A percentile compares a stretch with the other conserved stretches of the same genome.
Conservation (phyloP, 1,284 basidiomycete genomes). For the Pseudozyma tsukubaensis region DNA sequence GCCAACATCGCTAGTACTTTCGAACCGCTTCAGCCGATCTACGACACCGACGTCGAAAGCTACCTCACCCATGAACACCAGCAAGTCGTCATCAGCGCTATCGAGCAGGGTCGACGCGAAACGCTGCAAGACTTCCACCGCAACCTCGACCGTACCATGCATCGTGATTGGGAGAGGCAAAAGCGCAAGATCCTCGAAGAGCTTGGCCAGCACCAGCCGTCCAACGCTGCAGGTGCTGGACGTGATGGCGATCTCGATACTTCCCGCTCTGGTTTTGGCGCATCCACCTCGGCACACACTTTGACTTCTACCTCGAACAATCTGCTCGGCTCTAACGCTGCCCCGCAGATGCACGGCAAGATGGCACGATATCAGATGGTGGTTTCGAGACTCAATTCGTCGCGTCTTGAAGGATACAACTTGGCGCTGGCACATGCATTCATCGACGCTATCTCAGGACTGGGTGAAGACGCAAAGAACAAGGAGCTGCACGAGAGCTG, state of each 20-base stretch:
- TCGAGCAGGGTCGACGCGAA: constrained; percentile 86
- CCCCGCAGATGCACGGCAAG: constrained; percentile 60
- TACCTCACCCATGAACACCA: constrained; percentile 91
- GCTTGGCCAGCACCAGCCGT: constrained; percentile 73
- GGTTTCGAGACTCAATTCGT: constrained; percentile 59
- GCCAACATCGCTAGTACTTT: constrained; percentile 87
- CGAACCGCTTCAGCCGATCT: constrained; percentile 85
- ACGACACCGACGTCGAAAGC: constrained; percentile 85
- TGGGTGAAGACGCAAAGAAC: constrained; percentile 51
- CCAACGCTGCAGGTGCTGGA: constrained; percentile 18
- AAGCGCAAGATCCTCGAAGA: constrained; percentile 91
- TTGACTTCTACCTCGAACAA: constrained; percentile 24
- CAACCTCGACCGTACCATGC: constrained; percentile 79
- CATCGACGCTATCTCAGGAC: constrained; percentile 55
- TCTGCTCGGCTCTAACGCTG: constrained; percentile 18
- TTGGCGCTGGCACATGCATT: constrained; percentile 58
- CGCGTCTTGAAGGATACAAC: constrained; percentile 56
- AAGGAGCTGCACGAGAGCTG: constrained; percentile 70
- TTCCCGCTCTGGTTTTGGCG: constrained; percentile 39
- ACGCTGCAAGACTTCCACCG: constrained; percentile 87
- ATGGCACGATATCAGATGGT: constrained; percentile 65
- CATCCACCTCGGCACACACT: constrained; percentile 49
- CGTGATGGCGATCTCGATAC: constrained; percentile 24
- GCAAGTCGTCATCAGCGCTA: constrained; percentile 90
- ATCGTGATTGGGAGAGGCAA: constrained; percentile 87